Evolutionary conservation across 1,139 yeast genomes (phyloP).

Genomic region (Lodderomyces margitis): DNA sequence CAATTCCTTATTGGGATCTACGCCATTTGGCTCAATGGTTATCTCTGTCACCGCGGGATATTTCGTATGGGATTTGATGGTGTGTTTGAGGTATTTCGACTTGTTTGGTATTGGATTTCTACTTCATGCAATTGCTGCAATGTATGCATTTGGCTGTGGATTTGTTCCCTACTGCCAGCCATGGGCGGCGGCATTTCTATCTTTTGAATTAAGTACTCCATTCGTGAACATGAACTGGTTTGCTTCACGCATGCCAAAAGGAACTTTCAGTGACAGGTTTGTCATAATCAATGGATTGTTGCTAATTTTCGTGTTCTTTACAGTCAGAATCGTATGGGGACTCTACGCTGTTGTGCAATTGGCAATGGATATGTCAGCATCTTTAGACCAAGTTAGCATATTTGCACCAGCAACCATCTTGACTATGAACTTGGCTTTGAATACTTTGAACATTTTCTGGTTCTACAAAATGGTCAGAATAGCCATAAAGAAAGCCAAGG

Average conservation of each 20-base stretch:
- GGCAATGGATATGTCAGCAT: conserved; percentile 51
- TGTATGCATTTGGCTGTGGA: conserved; percentile 64
- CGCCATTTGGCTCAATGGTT: conserved; percentile 74
- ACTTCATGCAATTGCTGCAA: conserved; percentile 82
- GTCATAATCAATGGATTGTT: conserved; percentile 68
- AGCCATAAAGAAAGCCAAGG: conserved; percentile 51
- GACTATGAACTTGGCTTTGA: conserved; percentile 61
- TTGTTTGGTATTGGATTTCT: conserved; percentile 82
- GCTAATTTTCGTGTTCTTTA: conserved; percentile 69
- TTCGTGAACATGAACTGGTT: conserved; percentile 92
- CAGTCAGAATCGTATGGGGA: conserved; percentile 84
- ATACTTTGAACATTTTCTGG: conserved; percentile 71
- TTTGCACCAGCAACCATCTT: conserved; percentile 45
- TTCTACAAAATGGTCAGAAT: conserved; percentile 79
- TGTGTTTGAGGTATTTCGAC: conserved; percentile 58
- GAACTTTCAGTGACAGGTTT: conserved; percentile 48
- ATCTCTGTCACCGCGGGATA: conserved; percentile 76
- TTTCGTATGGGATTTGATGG: conserved; percentile 85
- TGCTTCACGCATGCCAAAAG: conserved; percentile 68
- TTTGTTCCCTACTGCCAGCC: conserved; percentile 57
- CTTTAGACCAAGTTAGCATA: conserved; percentile 27
- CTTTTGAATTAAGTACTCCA: conserved; percentile 92
- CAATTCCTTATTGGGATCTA: conserved; percentile 55
- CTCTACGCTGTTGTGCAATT: conserved; percentile 63
- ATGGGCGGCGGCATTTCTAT: conserved; percentile 77